phyloP scores from a whole-genome alignment of 2,329 filamentous ascomycete genomes.

The Metarhizium guizhouense region DNA sequence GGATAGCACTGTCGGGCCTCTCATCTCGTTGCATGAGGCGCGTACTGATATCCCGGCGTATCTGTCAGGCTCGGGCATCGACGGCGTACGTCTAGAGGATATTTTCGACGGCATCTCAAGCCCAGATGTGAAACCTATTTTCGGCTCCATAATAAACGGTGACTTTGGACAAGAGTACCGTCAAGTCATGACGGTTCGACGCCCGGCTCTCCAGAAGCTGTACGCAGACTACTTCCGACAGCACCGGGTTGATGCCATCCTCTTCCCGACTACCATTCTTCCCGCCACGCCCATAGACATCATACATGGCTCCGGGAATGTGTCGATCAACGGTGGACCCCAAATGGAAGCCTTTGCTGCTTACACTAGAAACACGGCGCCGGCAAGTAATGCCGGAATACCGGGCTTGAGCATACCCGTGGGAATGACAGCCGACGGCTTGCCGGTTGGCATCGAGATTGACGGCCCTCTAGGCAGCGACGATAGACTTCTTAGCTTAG shows the following conservation, averaged over 20 bases:
- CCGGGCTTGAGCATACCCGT: slow-evolving; percentile 10
- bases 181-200: slow-evolving; percentile 6
- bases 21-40: slow-evolving; percentile 8
- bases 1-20: slow-evolving; percentile 3
- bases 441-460: slow-evolving; percentile 11
- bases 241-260: slow-evolving; percentile 7
- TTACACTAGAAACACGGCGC: slow-evolving; percentile 7
- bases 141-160: slow-evolving; percentile 1
- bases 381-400: slow-evolving; percentile 10
- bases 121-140: background rate
- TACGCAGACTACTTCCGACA: slow-evolving; percentile 7
- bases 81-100: slow-evolving; percentile 1
- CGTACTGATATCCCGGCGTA: slow-evolving; percentile 7
- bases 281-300: slow-evolving; percentile 9
- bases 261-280: slow-evolving; percentile 11
- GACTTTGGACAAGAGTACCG: slow-evolving; percentile 3
- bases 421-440: slow-evolving; percentile 3
- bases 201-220: slow-evolving; percentile 10
- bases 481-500: slow-evolving; percentile 5
- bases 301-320: slow-evolving; percentile 7
- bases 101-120: slow-evolving; percentile 6
- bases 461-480: slow-evolving; percentile 10
- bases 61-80: slow-evolving; percentile 3
- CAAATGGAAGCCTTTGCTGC: slow-evolving; percentile 6
- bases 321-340: slow-evolving; percentile 11